Evolutionary conservation across 192 early-diverging fungal species (phyloP), one percentile per base, ranked within the genome.

Genomic region (Coemansia sp.): DNA sequence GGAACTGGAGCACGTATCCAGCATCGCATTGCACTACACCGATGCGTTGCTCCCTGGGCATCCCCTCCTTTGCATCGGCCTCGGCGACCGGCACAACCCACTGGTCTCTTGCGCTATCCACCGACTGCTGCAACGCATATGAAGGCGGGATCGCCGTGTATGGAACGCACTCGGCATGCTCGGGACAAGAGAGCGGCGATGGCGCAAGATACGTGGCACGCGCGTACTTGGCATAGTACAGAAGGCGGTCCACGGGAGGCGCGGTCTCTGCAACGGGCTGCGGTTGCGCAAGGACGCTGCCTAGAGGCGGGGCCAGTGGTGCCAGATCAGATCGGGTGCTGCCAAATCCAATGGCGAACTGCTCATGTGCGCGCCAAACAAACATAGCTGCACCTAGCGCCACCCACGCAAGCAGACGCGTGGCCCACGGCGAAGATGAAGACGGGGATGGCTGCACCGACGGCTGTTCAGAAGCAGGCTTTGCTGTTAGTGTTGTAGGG

Each of bases 91-190:
- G 37, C 18, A 70, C 71, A 25, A 71, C 40, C 78, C 72, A 75
- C 66, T 68, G 72, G 58, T 72, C 73, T n/a, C 78, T 10, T 12
- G 48, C 48, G 68, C 29, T 52, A 33, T 13, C 64, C 35, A 33
- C 25, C 18, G 49, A 23, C 35, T n/a, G 42, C 16, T 45, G 52
- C 57, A 33, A 31, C 10, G 77, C 71, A 4, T 23, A 26, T 46
- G 28, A 33, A 0, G 66, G 10, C 0, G 68, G 68, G 9, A 81
- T 62, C 42, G 70, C 10, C 63, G 64, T 64, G 29, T 63, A 72
- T 37, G 70, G 66, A 59, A 66, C 60, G 51, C 79, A 81, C 39
- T 64, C 64, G 48, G 79, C 79, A 43, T 81, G 79, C 55, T 66
- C 74, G 18, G 79, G 79, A 56, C 79, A 81, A 45, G 63, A 40